These are phyloP conservation scores for Erodium maritimum DNA, from an alignment of 345 rosid species.

Conservation along the genomic window DNA sequence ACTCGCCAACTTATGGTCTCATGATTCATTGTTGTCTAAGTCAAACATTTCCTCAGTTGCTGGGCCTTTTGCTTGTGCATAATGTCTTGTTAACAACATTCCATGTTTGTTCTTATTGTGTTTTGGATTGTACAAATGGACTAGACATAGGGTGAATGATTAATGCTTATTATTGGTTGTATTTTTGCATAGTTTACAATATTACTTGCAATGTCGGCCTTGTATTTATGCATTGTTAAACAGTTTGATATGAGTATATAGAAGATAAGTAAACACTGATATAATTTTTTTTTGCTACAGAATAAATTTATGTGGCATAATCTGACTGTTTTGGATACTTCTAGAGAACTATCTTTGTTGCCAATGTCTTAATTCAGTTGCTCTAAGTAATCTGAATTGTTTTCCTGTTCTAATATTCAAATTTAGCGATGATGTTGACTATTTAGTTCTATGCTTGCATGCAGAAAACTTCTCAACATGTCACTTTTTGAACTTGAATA, in stretches of 20 bases:
- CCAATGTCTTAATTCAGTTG: background rate
- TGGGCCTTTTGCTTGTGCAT: background rate
- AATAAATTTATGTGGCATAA: background rate
- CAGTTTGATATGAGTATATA: too few species aligned
- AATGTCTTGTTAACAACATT: background rate
- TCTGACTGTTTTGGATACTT: background rate
- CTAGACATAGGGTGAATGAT: too few species aligned
- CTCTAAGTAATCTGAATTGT: background rate
- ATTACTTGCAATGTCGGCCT: too few species aligned
- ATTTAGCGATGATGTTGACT: background rate
- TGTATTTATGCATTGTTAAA: too few species aligned
- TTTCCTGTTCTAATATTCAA: background rate
- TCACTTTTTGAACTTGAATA: too few species aligned
- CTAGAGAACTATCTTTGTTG: background rate
- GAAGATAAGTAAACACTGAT: too few species aligned
- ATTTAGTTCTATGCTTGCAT: background rate
- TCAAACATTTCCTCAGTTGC: constrained; percentile 1
- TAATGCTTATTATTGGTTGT: too few species aligned
- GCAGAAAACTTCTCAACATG: background rate
- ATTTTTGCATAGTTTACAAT: too few species aligned
- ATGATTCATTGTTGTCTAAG: background rate
- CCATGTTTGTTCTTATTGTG: too few species aligned
- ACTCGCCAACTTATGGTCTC: background rate
- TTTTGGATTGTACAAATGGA: too few species aligned
- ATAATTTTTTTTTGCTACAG: too few species aligned